phyloP scores from a whole-genome alignment of 345 rosid genomes.

The Eucalyptus brandiana region DNA sequence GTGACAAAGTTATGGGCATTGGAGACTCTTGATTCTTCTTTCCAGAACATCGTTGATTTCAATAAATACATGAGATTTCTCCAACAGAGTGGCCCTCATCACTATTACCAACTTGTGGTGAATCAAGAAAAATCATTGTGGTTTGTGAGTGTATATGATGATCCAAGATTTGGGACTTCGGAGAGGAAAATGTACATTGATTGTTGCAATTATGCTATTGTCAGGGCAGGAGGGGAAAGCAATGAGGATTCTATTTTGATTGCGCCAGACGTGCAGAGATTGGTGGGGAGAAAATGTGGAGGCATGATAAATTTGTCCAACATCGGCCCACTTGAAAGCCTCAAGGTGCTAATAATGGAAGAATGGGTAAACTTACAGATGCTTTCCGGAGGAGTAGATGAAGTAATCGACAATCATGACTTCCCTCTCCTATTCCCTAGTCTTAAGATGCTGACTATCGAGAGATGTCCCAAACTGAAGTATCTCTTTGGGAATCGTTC shows the following conservation, averaged over 20 bases:
- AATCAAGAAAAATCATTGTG: not conserved
- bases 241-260: not conserved
- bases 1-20: not conserved
- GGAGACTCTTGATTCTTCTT: not conserved
- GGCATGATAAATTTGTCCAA: not conserved
- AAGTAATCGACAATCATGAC: not conserved
- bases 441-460: not conserved
- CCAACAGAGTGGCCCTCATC: not conserved
- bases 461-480: not conserved
- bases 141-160: not conserved
- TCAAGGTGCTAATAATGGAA: not conserved
- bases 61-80: not conserved
- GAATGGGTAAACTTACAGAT: not conserved
- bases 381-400: not conserved
- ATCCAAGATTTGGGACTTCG: not conserved
- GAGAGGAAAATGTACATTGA: not conserved
- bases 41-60: not conserved
- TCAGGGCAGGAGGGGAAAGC: not conserved
- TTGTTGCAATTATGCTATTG: not conserved
- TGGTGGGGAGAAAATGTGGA: not conserved
- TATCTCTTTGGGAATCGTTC: not conserved
- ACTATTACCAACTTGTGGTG: not conserved
- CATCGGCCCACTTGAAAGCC: not conserved
- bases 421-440: not conserved
- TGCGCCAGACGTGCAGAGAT: not conserved